Conservation (phyloP, 1,284 basidiomycete species). For the Cryptococcus sp. region DNA sequence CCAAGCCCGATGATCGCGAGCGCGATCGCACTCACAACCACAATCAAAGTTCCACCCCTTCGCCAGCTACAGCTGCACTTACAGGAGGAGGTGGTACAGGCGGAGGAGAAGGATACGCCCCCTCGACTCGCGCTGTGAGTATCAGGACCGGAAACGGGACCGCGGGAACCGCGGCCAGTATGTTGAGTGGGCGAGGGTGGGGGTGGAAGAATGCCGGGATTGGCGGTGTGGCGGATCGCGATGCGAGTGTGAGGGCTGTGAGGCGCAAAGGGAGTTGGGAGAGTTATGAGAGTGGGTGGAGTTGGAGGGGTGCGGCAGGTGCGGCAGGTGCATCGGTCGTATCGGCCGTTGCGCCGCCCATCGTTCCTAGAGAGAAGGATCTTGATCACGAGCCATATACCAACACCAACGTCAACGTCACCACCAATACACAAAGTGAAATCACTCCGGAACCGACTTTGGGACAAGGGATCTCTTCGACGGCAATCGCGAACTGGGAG, state of each 20-base stretch:
- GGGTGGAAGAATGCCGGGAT: conserved; percentile 1
- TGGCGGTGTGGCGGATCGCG: conserved; percentile 25
- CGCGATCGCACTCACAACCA: not conserved
- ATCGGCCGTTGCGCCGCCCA: too few species aligned
- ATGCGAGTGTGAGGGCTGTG: conserved; percentile 38
- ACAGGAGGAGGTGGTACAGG: not conserved
- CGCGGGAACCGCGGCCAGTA: conserved; percentile 2
- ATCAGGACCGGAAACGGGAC: conserved; percentile 9
- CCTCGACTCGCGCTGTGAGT: conserved; percentile 15
- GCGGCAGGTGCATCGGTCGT: not conserved
- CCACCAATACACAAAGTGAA: too few species aligned
- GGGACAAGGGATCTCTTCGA: too few species aligned
- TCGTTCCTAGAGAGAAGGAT: too few species aligned
- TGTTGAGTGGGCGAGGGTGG: conserved; percentile 12
- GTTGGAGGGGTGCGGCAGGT: conserved; percentile 17
- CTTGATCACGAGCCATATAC: too few species aligned
- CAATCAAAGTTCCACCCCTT: too few species aligned
- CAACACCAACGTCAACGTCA: too few species aligned
- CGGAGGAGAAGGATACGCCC: conserved; percentile 7
- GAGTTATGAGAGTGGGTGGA: conserved; percentile 46
- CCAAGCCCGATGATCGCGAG: conserved; percentile 9
- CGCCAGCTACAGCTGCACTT: not conserved
- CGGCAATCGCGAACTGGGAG: too few species aligned
- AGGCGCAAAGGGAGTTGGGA: conserved; percentile 38
- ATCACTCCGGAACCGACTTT: too few species aligned